Percentiles rank a stretch among this genome's conserved stretches.
phyloP scores from a whole-genome alignment of 1,284 basidiomycete species.

The Puccinia horiana region DNA sequence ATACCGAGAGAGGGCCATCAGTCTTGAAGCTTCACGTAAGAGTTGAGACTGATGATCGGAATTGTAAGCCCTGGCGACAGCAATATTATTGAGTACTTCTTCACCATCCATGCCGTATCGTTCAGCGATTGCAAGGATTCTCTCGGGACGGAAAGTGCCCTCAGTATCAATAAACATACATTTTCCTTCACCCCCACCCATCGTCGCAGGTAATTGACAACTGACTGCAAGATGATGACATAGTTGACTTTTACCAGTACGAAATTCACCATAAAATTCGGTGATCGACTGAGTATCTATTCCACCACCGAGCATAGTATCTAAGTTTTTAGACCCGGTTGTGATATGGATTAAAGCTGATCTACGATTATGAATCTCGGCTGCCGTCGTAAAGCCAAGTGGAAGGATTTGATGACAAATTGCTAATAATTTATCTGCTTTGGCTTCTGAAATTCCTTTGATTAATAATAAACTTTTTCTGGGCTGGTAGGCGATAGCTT shows the following conservation, averaged over 20 bases:
- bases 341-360: slow-evolving; percentile 97
- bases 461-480: slow-evolving; percentile 89
- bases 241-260: slow-evolving; percentile 96
- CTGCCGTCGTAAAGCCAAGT: slow-evolving; percentile 96
- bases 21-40: slow-evolving; percentile 84
- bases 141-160: slow-evolving; percentile 95
- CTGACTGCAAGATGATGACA: slow-evolving; percentile 98
- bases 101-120: slow-evolving; percentile 93
- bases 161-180: slow-evolving; percentile 99
- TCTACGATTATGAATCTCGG: slow-evolving; percentile 90
- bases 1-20: slow-evolving; percentile 95
- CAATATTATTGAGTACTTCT: slow-evolving; percentile 97
- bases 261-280: slow-evolving; percentile 96
- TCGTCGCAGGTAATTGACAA: slow-evolving; percentile 90
- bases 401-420: slow-evolving; percentile 93
- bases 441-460: slow-evolving; percentile 96
- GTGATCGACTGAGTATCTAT: slow-evolving; percentile 99
- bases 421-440: slow-evolving; percentile 90
- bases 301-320: slow-evolving; percentile 92
- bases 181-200: slow-evolving; percentile 99
- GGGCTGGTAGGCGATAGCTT: slow-evolving; percentile 94
- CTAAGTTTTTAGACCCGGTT: slow-evolving; percentile 92
- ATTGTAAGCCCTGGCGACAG: slow-evolving; percentile 97
- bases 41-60: slow-evolving; percentile 94
- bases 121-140: slow-evolving; percentile 90